Evolutionary conservation across 169 alveolate species (phyloP), one percentile per base, ranked within the genome.

Genomic region (Cryptosporidium andersoni): DNA sequence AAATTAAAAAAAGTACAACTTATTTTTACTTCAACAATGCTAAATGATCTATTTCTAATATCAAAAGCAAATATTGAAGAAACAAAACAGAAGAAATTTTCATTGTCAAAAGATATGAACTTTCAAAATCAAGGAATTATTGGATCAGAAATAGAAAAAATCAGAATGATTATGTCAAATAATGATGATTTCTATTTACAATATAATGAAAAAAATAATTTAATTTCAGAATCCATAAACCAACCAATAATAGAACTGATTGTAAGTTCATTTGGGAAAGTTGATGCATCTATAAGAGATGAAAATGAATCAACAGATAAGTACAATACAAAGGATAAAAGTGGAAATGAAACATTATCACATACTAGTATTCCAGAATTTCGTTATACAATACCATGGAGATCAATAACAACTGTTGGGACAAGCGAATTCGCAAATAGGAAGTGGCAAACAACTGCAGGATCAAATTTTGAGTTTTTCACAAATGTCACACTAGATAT

Each of bases 391-490:
- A 39, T 74, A 40, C 85, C 55, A 63, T 74, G 85, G 85, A 74
- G 60, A 9, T 53, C 74, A 40, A 45, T 74, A 25, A 74, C 85
- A 36, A 45, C 66, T 60, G 56, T 25, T 40, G 85, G 85, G n/a
- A 43, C 47, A 14, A 74, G 60, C 5, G 85, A 74, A 45, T 74
- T 82, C 80, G 81, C 92, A 53, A 92, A 91, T 82, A 74, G 89
- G 64, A 65, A 90, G 55, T 80, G 92, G 93, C 91, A 81, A 52
- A 91, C 92, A 36, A 92, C 91, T 55, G 91, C 91, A 40, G 90
- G 88, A 47, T 91, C 90, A 63, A 93, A 93, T 81, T 90, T 91
- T 49, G 97, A 95, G 90, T 89, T 95, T 81, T 93, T 94, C 51
- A 88, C 92, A 36, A 92, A 92, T 42, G 92, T 82, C 43, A 49